Evolutionary conservation across 805 yeast species (phyloP).

Genomic region (Yamadazyma nakazawae): DNA sequence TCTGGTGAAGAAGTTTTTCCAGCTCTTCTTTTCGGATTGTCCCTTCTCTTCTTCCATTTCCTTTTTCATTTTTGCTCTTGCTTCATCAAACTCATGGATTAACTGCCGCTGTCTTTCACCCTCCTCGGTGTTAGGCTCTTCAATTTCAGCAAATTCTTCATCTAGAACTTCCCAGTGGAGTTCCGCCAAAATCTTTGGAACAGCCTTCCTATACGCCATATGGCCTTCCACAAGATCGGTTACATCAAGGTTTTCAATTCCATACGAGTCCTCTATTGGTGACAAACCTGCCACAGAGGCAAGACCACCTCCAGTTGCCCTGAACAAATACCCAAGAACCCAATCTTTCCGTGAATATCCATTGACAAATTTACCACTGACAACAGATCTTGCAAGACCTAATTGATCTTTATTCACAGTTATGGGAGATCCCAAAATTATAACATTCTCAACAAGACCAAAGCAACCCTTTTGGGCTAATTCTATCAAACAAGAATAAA

Average conservation of each 20-base stretch:
- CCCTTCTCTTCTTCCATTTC: slow-evolving; percentile 28
- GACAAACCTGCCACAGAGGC: slow-evolving; percentile 89
- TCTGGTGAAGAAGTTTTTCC: slow-evolving; percentile 49
- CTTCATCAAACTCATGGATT: slow-evolving; percentile 82
- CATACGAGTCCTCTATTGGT: slow-evolving; percentile 58
- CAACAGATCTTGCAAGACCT: slow-evolving; percentile 75
- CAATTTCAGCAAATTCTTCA: slow-evolving; percentile 93
- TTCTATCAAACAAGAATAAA: slow-evolving; percentile 84
- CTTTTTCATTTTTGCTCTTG: slow-evolving; percentile 57
- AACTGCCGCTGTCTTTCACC: slow-evolving; percentile 79
- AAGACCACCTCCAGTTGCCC: slow-evolving; percentile 95
- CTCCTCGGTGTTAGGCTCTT: slow-evolving; percentile 90
- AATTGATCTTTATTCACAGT: slow-evolving; percentile 77
- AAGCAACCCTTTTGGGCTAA: slow-evolving; percentile 80
- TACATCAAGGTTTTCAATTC: slow-evolving; percentile 82
- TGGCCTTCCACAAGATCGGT: slow-evolving; percentile 89
- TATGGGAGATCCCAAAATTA: slow-evolving; percentile 83
- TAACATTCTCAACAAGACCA: slow-evolving; percentile 87
- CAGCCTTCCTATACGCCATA: slow-evolving; percentile 93
- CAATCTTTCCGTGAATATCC: slow-evolving; percentile 93
- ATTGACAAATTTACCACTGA: slow-evolving; percentile 84
- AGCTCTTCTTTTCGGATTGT: slow-evolving; percentile 34
- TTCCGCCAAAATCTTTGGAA: slow-evolving; percentile 72
- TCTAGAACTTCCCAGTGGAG: slow-evolving; percentile 78
- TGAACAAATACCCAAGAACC: slow-evolving; percentile 90